A percentile compares a stretch with the other conserved stretches of the same genome.
These are phyloP conservation scores for Lanmaoa rubissima DNA, from an alignment of 768 basidiomycete genomes.

Conservation along the genomic window DNA sequence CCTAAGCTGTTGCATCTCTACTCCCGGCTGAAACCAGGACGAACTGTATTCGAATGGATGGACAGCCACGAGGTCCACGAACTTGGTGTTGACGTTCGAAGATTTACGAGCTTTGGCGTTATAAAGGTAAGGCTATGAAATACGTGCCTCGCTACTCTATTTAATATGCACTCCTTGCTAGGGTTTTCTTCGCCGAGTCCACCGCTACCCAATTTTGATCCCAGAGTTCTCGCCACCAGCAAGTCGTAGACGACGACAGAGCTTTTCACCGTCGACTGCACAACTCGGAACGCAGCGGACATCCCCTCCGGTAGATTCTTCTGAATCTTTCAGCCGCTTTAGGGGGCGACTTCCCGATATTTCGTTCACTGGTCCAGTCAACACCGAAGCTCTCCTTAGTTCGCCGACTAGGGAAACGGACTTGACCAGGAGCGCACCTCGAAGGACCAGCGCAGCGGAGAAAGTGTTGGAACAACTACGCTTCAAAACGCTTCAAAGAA, in stretches of 20 bases:
- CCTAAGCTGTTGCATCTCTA: slow-evolving; percentile 84
- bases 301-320: slow-evolving; percentile 4
- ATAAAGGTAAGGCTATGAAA: slow-evolving; percentile 66
- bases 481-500: slow-evolving; percentile 52
- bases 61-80: slow-evolving; percentile 65
- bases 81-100: slow-evolving; percentile 81
- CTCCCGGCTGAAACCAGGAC: slow-evolving; percentile 79
- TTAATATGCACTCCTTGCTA: slow-evolving; percentile 23
- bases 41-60: slow-evolving; percentile 88
- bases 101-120: slow-evolving; percentile 96
- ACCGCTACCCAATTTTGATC: slow-evolving; percentile 86
- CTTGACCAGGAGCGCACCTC: slow-evolving; percentile 31
- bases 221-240: slow-evolving; percentile 32
- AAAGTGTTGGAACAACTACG: slow-evolving; percentile 65
- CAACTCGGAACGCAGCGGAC: slow-evolving; percentile 12
- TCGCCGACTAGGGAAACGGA: slow-evolving; percentile 36
- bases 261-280: slow-evolving; percentile 24
- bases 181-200: slow-evolving; percentile 91
- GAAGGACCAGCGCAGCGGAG: slow-evolving; percentile 65
- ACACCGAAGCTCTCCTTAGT: slow-evolving; percentile 20
- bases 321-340: slow-evolving; percentile 15
- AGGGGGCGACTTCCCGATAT: slow-evolving; percentile 25
- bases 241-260: slow-evolving; percentile 31
- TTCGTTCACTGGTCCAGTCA: slow-evolving; percentile 17
- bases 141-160: not conserved